These are phyloP conservation scores for Triticum turgidum DNA, from an alignment of 176 grass and related monocot species.

Conservation along the genomic window DNA sequence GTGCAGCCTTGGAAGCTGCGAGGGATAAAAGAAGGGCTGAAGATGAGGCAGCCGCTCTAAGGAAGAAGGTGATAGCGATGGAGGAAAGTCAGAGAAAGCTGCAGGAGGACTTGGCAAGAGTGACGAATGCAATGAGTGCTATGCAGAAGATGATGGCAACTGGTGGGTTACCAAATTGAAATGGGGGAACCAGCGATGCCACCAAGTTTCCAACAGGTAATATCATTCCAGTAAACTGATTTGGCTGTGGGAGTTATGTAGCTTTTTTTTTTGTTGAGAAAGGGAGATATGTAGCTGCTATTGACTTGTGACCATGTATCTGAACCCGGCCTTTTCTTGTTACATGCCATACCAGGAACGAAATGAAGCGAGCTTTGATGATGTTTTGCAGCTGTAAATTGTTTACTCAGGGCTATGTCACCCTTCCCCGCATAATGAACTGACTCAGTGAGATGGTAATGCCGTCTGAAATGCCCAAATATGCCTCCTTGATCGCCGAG, in stretches of 20 bases:
- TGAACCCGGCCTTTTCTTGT: background rate
- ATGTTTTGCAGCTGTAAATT: background rate
- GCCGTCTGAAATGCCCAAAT: background rate
- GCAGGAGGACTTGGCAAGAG: slow-evolving; percentile 30
- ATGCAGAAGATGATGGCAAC: slow-evolving; percentile 24
- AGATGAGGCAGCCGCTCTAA: slow-evolving; percentile 38
- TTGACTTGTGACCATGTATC: background rate
- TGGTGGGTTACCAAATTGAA: background rate
- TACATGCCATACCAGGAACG: background rate
- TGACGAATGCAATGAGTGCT: slow-evolving; percentile 24
- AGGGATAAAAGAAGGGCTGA: slow-evolving; percentile 47
- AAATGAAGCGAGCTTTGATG: background rate
- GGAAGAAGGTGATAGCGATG: slow-evolving; percentile 49
- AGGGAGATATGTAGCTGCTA: background rate
- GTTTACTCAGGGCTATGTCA: background rate
- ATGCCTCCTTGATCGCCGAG: background rate
- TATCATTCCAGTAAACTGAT: background rate
- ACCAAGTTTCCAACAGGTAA: slow-evolving; percentile 25
- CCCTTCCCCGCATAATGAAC: background rate
- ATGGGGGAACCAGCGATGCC: background rate
- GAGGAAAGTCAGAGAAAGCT: slow-evolving; percentile 51
- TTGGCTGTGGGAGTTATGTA: background rate
- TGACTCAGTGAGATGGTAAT: background rate
- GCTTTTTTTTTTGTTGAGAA: background rate
- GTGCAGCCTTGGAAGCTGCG: background rate